Percentiles rank a stretch among this genome's conserved stretches.
phyloP scores from a whole-genome alignment of 768 basidiomycete species.

The Aureoboletus auriporus region DNA sequence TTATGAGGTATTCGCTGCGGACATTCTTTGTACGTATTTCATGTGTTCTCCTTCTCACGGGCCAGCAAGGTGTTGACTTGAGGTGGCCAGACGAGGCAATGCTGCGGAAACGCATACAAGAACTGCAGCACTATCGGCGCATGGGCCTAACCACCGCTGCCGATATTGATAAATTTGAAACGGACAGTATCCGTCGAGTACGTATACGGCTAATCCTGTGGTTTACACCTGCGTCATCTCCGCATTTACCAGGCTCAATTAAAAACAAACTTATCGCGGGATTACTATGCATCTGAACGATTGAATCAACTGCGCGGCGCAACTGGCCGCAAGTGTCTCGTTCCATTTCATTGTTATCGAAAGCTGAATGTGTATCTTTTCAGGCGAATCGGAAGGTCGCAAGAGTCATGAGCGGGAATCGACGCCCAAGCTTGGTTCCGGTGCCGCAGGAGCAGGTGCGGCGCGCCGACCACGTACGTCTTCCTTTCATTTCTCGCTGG shows the following conservation, averaged over 20 bases:
- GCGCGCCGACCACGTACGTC: conserved; percentile 42
- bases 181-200: conserved; percentile 70
- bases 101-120: conserved; percentile 83
- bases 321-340: conserved; percentile 44
- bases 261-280: conserved; percentile 54
- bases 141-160: conserved; percentile 78
- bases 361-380: background rate
- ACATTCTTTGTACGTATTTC: conserved; percentile 74
- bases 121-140: conserved; percentile 86
- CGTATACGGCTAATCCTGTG: conserved; percentile 18
- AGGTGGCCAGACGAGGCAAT: conserved; percentile 71
- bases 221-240: background rate
- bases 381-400: conserved; percentile 46
- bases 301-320: conserved; percentile 43
- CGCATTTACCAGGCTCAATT: conserved; percentile 47
- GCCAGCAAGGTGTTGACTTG: background rate
- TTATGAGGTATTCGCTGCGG: conserved; percentile 82
- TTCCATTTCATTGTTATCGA: conserved; percentile 1
- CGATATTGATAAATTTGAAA: conserved; percentile 91
- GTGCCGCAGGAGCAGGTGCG: conserved; percentile 33
- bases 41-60: background rate
- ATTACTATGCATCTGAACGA: conserved; percentile 53
- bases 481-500: background rate
- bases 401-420: conserved; percentile 59
- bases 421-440: conserved; percentile 46